These are phyloP conservation scores for Suhomyces sp. DNA, from an alignment of 805 yeast species.

Conservation along the genomic window DNA sequence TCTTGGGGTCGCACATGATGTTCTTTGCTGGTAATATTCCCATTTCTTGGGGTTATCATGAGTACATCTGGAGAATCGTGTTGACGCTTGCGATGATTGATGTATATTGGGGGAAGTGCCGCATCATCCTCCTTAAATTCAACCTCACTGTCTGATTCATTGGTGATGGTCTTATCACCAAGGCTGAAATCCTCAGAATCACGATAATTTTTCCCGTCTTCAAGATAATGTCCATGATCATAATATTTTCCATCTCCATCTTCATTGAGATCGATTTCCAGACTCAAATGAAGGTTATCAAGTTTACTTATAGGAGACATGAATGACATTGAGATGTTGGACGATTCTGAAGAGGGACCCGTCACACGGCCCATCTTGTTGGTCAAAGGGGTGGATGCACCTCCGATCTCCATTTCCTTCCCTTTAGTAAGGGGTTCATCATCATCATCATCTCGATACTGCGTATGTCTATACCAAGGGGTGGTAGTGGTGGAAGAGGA, in stretches of 20 bases:
- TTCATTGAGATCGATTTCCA: constrained; percentile 11
- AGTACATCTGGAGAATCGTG: constrained; percentile 26
- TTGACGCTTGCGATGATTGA: constrained; percentile 27
- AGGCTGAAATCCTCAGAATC: constrained; percentile 15
- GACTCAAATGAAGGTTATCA: constrained; percentile 31
- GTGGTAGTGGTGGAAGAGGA: constrained; percentile 4
- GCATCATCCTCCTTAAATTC: constrained; percentile 11
- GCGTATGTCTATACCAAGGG: constrained; percentile 12
- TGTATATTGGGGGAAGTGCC: constrained; percentile 20
- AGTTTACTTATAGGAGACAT: constrained; percentile 38
- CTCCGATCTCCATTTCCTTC: constrained; percentile 13
- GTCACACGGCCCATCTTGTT: constrained; percentile 2
- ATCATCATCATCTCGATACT: constrained; percentile 9
- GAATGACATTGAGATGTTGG: constrained; percentile 16
- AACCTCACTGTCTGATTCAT: constrained; percentile 18
- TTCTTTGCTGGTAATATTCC: too few relatives aligned
- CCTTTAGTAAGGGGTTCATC: constrained; percentile 5
- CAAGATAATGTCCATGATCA: constrained; percentile 13
- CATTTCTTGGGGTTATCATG: constrained; percentile 24
- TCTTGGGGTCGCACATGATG: too few relatives aligned
- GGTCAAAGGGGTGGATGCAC: constrained; percentile 26
- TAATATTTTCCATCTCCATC: constrained; percentile 10
- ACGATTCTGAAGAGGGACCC: constrained; percentile 4
- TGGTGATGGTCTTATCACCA: constrained; percentile 30
- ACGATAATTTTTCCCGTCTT: too few relatives aligned